Conservation (phyloP, 116 monocot species). For the Iris pallida region DNA sequence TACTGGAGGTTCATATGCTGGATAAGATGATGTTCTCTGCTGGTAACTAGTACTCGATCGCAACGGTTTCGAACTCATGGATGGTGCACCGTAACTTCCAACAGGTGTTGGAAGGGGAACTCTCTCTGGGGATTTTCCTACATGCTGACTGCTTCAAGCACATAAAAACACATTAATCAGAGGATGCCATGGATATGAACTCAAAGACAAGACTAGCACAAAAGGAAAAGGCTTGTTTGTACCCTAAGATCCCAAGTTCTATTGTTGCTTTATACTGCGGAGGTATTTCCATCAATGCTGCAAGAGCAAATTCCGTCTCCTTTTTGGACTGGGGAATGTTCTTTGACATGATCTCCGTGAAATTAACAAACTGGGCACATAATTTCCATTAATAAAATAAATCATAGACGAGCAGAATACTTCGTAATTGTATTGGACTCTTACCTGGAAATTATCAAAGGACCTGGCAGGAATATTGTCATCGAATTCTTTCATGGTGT, state of each 20-base stretch:
- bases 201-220: background rate
- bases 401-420: background rate
- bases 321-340: conserved; percentile 41
- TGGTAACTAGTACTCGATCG: conserved; percentile 17
- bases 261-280: conserved; percentile 80
- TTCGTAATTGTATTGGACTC: background rate
- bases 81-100: conserved; percentile 31
- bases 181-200: conserved; percentile 1
- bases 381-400: background rate
- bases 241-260: conserved; percentile 80
- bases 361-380: conserved; percentile 79
- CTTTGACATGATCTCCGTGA: conserved; percentile 81
- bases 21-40: conserved; percentile 31
- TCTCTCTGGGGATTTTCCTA: conserved; percentile 46
- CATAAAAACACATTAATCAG: conserved; percentile 1
- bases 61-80: conserved; percentile 21
- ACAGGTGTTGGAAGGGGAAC: conserved; percentile 63
- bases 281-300: conserved; percentile 89
- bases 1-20: conserved; percentile 19
- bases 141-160: conserved; percentile 20
- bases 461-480: conserved; percentile 42
- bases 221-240: background rate
- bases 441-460: conserved; percentile 54
- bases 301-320: conserved; percentile 82
- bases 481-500: conserved; percentile 55